Evolutionary conservation across 805 yeast genomes (phyloP).

Genomic region (Sporopachydermia quercuum): DNA sequence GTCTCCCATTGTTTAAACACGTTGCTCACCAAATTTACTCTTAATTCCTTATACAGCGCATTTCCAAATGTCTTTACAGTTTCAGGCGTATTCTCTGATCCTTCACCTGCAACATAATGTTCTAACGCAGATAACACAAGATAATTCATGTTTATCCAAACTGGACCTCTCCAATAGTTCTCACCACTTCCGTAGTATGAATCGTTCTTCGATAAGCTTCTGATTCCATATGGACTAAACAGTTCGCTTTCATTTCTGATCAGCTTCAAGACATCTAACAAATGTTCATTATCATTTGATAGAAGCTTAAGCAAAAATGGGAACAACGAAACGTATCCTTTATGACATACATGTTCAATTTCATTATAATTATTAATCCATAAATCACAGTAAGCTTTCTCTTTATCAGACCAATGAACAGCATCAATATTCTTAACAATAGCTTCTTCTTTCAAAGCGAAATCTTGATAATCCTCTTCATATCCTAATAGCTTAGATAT

Average conservation of each 20-base stretch:
- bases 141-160: slow-evolving; percentile 89
- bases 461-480: slow-evolving; percentile 42
- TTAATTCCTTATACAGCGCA: slow-evolving; percentile 39
- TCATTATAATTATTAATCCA: slow-evolving; percentile 63
- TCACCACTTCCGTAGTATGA: slow-evolving; percentile 60
- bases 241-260: slow-evolving; percentile 58
- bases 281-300: slow-evolving; percentile 28
- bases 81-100: slow-evolving; percentile 14
- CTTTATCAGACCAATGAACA: slow-evolving; percentile 66
- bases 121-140: slow-evolving; percentile 56
- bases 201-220: slow-evolving; percentile 64
- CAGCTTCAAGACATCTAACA: slow-evolving; percentile 37
- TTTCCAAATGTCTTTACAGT: slow-evolving; percentile 25
- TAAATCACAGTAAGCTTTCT: slow-evolving; percentile 66
- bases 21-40: slow-evolving; percentile 54
- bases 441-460: slow-evolving; percentile 34
- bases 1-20: slow-evolving; percentile 51
- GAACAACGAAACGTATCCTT: slow-evolving; percentile 76
- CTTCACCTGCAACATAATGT: slow-evolving; percentile 27
- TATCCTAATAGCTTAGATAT: slow-evolving; percentile 52
- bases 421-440: slow-evolving; percentile 51
- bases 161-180: slow-evolving; percentile 90
- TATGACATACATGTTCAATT: slow-evolving; percentile 57
- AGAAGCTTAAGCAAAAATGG: slow-evolving; percentile 70
- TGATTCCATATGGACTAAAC: slow-evolving; percentile 66